Percentiles rank a stretch among this genome's conserved stretches.
Evolutionary conservation across 108 stramenopile genomes (phyloP).

Genomic region (Fistulifera pelliculosa): DNA sequence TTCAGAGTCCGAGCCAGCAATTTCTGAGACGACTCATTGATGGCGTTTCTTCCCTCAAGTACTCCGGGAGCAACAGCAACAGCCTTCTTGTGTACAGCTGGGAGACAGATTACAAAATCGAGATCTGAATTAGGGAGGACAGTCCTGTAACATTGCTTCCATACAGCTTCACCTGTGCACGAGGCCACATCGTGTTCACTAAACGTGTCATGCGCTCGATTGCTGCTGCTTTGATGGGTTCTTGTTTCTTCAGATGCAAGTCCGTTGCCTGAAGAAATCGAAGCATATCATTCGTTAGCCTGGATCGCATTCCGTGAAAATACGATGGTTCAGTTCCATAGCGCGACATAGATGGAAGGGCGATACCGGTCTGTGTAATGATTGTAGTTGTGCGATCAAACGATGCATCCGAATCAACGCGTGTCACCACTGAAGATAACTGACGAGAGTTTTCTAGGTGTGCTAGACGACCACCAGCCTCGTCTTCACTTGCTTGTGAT

Average conservation of each 20-base stretch:
- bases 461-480: constrained; percentile 23
- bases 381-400: constrained; percentile 30
- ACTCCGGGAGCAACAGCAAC: constrained; percentile 85
- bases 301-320: constrained; percentile 49
- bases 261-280: constrained; percentile 35
- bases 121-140: constrained; percentile 85
- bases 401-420: constrained; percentile 59
- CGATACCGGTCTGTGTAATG: constrained; percentile 6
- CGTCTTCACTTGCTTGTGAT: constrained; percentile 66
- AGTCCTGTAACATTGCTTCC: constrained; percentile 85
- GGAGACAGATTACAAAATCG: constrained; percentile 90
- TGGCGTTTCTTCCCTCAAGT: constrained; percentile 90
- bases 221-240: constrained; percentile 31
- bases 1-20: constrained; percentile 83
- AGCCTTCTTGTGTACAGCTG: constrained; percentile 86
- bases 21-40: constrained; percentile 88
- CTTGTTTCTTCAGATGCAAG: constrained; percentile 45
- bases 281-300: constrained; percentile 55
- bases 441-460: constrained; percentile 13
- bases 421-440: constrained; percentile 44
- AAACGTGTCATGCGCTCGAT: constrained; percentile 55
- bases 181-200: constrained; percentile 68
- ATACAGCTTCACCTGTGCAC: constrained; percentile 75
- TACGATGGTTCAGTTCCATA: background rate
- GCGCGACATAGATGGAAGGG: constrained; percentile 1